Evolutionary conservation across 1,284 basidiomycete species (phyloP).

Genomic region (Papiliotrema fonsecae): DNA sequence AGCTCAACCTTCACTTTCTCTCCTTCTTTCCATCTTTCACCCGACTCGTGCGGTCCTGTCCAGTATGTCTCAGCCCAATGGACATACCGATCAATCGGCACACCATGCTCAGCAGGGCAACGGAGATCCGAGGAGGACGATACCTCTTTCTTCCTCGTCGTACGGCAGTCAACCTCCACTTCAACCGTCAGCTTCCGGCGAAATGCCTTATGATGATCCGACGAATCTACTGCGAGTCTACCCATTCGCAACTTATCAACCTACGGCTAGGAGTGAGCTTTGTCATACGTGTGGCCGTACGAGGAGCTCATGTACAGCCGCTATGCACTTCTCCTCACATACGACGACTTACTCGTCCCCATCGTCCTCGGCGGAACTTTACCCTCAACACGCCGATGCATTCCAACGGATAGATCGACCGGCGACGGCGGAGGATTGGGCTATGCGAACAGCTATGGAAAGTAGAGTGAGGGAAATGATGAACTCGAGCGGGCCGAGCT

Average conservation of each 20-base stretch:
- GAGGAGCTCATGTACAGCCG: conserved; percentile 25
- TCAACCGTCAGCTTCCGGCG: not conserved
- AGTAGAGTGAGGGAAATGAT: conserved; percentile 16
- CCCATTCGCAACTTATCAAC: conserved; percentile 45
- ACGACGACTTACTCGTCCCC: conserved; percentile 32
- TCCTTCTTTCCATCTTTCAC: too few relatives aligned
- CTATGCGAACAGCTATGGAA: conserved; percentile 21
- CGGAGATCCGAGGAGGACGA: too few relatives aligned
- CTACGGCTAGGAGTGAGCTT: conserved; percentile 42
- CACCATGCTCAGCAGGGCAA: too few relatives aligned
- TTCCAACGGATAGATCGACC: conserved; percentile 32
- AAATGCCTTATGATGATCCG: conserved; percentile 26
- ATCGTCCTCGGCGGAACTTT: conserved; percentile 19
- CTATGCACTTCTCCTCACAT: conserved; percentile 43
- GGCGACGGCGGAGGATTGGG: conserved; percentile 24
- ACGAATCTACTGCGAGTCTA: conserved; percentile 37
- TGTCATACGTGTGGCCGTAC: not conserved
- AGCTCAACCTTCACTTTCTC: too few relatives aligned
- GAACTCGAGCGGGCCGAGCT: conserved; percentile 3
- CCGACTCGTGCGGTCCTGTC: too few relatives aligned
- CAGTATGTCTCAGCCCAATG: too few relatives aligned
- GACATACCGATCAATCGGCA: too few relatives aligned
- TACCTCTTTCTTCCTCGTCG: too few relatives aligned
- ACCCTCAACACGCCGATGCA: conserved; percentile 30
- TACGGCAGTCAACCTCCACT: not conserved